Evolutionary conservation across 768 basidiomycete genomes (phyloP).

Genomic region (Mycena maculata): DNA sequence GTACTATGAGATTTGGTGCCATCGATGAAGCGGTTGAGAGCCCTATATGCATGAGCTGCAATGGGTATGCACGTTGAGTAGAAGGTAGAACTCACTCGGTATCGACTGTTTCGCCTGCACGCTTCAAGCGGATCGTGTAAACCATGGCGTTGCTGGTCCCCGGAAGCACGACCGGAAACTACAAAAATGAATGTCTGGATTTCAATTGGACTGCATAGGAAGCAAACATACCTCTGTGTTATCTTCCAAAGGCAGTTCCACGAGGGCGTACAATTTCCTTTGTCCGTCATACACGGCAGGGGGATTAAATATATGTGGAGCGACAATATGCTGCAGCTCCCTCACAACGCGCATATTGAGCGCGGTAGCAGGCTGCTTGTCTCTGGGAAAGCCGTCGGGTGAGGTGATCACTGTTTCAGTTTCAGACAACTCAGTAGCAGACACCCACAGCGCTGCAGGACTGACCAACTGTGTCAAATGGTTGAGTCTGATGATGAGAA

Average conservation of each 20-base stretch:
- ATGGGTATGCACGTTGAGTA: too few species aligned
- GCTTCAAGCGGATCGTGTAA: conserved; percentile 64
- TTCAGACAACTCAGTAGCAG: background rate
- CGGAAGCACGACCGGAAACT: conserved; percentile 54
- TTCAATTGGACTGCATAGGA: background rate
- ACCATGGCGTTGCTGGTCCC: conserved; percentile 36
- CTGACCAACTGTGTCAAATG: conserved; percentile 12
- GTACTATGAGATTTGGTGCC: conserved; percentile 78
- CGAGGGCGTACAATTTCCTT: conserved; percentile 65
- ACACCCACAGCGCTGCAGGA: background rate
- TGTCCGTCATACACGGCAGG: conserved; percentile 67
- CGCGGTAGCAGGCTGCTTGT: conserved; percentile 58
- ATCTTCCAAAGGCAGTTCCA: conserved; percentile 44
- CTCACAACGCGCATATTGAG: conserved; percentile 63
- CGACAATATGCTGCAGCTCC: conserved; percentile 53
- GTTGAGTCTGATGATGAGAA: too few species aligned
- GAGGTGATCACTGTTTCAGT: conserved; percentile 56
- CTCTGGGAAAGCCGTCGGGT: conserved; percentile 43
- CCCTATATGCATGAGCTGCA: conserved; percentile 64
- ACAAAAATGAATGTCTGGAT: conserved; percentile 28
- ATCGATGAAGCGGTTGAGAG: conserved; percentile 58
- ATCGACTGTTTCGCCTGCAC: conserved; percentile 61
- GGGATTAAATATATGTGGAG: conserved; percentile 56
- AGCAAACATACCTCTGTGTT: conserved; percentile 45
- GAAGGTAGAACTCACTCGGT: conserved; percentile 15